A percentile compares a stretch with the other conserved stretches of the same genome.
These are phyloP conservation scores for Halophytophthora polymorphica DNA, from an alignment of 352 stramenopile species.

Conservation along the genomic window DNA sequence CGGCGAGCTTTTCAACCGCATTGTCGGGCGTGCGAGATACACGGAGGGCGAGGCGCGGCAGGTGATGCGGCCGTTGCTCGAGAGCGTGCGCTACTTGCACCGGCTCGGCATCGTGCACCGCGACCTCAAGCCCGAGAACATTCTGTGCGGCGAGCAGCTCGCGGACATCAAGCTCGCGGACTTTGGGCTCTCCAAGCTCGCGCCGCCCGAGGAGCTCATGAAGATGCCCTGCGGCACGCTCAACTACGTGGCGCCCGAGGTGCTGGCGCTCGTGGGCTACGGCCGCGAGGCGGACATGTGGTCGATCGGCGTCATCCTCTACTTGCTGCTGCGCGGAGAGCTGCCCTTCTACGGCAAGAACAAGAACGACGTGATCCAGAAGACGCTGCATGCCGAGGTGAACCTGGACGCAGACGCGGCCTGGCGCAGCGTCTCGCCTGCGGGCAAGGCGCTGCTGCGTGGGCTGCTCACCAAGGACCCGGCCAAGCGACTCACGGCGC, in stretches of 20 bases:
- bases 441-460: slow-evolving; percentile 66
- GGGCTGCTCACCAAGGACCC: slow-evolving; percentile 86
- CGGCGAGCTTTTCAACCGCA: slow-evolving; percentile 97
- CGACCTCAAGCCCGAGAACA: slow-evolving; percentile 88
- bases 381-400: slow-evolving; percentile 84
- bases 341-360: slow-evolving; percentile 91
- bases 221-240: slow-evolving; percentile 92
- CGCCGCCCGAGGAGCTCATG: slow-evolving; percentile 91
- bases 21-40: slow-evolving; percentile 86
- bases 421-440: slow-evolving; percentile 54
- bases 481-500: slow-evolving; percentile 68
- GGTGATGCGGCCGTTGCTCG: slow-evolving; percentile 86
- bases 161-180: slow-evolving; percentile 90
- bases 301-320: slow-evolving; percentile 93
- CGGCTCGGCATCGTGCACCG: slow-evolving; percentile 89
- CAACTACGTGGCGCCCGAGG: slow-evolving; percentile 93
- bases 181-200: slow-evolving; percentile 92
- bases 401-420: slow-evolving; percentile 68
- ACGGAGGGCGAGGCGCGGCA: slow-evolving; percentile 87
- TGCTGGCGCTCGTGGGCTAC: slow-evolving; percentile 87
- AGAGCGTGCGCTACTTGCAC: slow-evolving; percentile 90
- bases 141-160: slow-evolving; percentile 85
- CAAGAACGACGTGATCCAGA: slow-evolving; percentile 92
- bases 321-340: slow-evolving; percentile 82
- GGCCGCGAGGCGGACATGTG: slow-evolving; percentile 90